Evolutionary conservation across 441 rosid genomes (phyloP), one percentile per base, ranked within the genome.

Genomic region (Jatropha multifida): DNA sequence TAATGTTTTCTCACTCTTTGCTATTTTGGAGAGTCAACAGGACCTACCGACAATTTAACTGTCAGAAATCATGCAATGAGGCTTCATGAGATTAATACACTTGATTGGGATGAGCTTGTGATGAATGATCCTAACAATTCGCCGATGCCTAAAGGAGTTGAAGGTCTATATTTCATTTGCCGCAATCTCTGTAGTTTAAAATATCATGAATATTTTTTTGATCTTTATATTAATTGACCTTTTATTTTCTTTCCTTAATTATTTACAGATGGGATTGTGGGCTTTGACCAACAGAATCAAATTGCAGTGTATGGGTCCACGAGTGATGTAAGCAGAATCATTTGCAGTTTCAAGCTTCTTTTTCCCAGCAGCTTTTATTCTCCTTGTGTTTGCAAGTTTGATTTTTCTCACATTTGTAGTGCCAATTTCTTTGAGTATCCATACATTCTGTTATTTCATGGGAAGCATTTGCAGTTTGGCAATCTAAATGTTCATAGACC

Each of bases 61-160:
- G 83, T 81, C 78, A 83, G 68, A 82, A 88, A 84, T 83, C 94
- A 92, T 81, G 95, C 87, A 80, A 86, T 86, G 82, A 88, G 81
- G 83, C 91, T 96, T 84, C 98, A 87, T 61, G 99, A 96, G 83
- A 82, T 96, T 79, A 96, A 92, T 76, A 96, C 98, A 9, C 96
- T 96, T 78, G 99, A 94, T 71, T 96, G 99, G 99, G 98, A 96
- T 72, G 97, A 96, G 75, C 97, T 93, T 55, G 87, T 89, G 76
- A 76, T 85, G 55, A 85, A 85, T 79, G 90, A 89, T 82, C 76
- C 83, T 63, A 84, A 77, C 76, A 81, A 76, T 76, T 78, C 80
- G 38, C 41, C 76, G 63, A 71, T 48, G 56, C 73, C 84, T 58
- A 79, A 73, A 69, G 87, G 76, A 88, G 96, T 98, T 92, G 85